These are phyloP conservation scores for Diaporthe citrichinensis DNA, from an alignment of 2,329 filamentous ascomycete species.

Conservation along the genomic window DNA sequence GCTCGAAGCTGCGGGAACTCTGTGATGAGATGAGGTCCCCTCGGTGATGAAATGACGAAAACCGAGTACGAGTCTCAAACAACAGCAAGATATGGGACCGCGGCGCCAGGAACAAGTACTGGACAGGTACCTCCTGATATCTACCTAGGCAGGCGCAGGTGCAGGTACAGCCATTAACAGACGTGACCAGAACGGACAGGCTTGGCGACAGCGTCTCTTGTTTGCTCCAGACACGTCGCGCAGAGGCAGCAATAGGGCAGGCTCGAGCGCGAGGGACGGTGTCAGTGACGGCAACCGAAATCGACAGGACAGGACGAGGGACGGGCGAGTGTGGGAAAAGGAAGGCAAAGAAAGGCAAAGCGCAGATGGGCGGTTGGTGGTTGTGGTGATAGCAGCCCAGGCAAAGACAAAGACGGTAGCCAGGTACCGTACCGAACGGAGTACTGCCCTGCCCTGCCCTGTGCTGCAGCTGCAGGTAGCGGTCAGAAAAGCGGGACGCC, in stretches of 20 bases:
- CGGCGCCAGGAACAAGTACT: slow-evolving; percentile 4
- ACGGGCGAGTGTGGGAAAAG: not conserved
- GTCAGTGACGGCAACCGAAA: not conserved
- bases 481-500: slow-evolving; percentile 25
- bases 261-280: slow-evolving; percentile 11
- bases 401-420: not conserved
- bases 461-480: slow-evolving; percentile 26
- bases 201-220: slow-evolving; percentile 20
- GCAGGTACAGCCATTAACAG: slow-evolving; percentile 9
- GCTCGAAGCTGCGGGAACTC: slow-evolving; percentile 25
- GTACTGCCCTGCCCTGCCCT: not conserved
- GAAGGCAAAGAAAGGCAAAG: slow-evolving; percentile 6
- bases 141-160: slow-evolving; percentile 2
- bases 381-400: slow-evolving; percentile 12
- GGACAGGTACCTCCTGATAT: slow-evolving; percentile 18
- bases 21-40: slow-evolving; percentile 23
- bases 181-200: not conserved
- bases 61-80: slow-evolving; percentile 29
- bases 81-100: slow-evolving; percentile 12
- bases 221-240: slow-evolving; percentile 21
- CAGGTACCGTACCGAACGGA: slow-evolving; percentile 2
- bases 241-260: slow-evolving; percentile 1
- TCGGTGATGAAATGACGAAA: slow-evolving; percentile 28
- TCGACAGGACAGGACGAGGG: not conserved
- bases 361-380: slow-evolving; percentile 11